Evolutionary conservation across 257 asterid species (phyloP), one percentile per base, ranked within the genome.

Genomic region (Ajuga chamaepitys): DNA sequence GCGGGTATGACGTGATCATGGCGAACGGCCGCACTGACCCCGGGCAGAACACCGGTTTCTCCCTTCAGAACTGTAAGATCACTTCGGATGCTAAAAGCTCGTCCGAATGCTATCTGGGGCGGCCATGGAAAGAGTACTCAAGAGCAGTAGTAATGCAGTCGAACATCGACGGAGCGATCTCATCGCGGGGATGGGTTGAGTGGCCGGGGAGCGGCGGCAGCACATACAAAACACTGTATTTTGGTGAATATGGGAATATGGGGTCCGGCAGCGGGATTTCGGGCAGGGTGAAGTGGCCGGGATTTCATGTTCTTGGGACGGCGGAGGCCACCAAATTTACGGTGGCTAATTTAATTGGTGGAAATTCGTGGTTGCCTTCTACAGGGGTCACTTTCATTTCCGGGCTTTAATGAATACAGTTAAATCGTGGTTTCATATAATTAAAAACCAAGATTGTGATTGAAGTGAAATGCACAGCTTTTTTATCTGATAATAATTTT

Each of bases 351-450:
- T 85, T 87, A 25, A 84, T 87, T 38, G 73, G 77, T 0, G 92
- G 95, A n/a, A 72, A 71, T n/a, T 74, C 80, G 4, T 87, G 95
- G 95, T 53, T 87, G 66, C 95, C 95, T 16, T 82, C 92, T 7
- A 81, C 92, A 1, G 95, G 95, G 26, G 89, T 85, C 28, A 56
- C 77, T 54, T 87, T 75, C 64, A 45, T 70, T 30, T 70, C 95
- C 2, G 95, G 95, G 42, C 82, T 87, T 30, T 12, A 67, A 16
- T 70, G 35, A 42, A 62, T 67, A 17, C 48, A 6, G 44, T 32
- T 2, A 66, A 35, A 21, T 14, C 7, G 5, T 22, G 24, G 17
- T 3, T 37, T 40, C 40, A 2, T 30, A 9, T 34, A 40, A 13
- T 20, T 16, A 2, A 22, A 66, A 55, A 7, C 13, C 40, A 13